A percentile compares a stretch with the other conserved stretches of the same genome.
phyloP scores from a whole-genome alignment of 345 rosid species.

The Arabis hirsuta region DNA sequence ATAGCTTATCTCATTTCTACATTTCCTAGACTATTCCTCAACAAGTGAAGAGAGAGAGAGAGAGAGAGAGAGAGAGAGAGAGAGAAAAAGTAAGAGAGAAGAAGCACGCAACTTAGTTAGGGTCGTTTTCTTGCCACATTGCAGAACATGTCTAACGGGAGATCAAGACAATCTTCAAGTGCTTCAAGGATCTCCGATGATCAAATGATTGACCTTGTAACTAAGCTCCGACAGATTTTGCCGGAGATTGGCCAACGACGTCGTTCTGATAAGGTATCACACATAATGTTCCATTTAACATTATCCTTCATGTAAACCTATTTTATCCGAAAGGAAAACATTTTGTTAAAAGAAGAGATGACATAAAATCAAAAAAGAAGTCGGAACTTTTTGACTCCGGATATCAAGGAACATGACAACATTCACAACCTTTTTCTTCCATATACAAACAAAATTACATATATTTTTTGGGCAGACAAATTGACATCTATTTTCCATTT shows the following conservation, averaged over 20 bases:
- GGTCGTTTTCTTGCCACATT: slow-evolving; percentile 24
- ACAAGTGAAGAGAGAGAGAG: not conserved
- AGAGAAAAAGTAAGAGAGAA: slow-evolving; percentile 3
- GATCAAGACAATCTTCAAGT: slow-evolving; percentile 70
- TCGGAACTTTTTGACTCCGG: slow-evolving; percentile 45
- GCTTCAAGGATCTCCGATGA: slow-evolving; percentile 82
- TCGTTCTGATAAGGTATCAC: slow-evolving; percentile 81
- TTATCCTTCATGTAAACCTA: slow-evolving; percentile 6
- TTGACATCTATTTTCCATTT: not conserved
- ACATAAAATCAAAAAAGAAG: slow-evolving; percentile 29
- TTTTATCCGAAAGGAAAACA: slow-evolving; percentile 1
- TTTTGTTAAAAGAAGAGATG: slow-evolving; percentile 28
- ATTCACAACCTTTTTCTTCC: not conserved
- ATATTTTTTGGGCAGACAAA: not conserved
- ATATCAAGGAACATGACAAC: slow-evolving; percentile 35
- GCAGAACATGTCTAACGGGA: slow-evolving; percentile 73
- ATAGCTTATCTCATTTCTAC: slow-evolving; percentile 17
- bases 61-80: not conserved
- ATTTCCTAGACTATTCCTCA: slow-evolving; percentile 8
- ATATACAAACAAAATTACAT: not conserved
- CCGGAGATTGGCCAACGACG: slow-evolving; percentile 83
- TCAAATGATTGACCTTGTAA: slow-evolving; percentile 83
- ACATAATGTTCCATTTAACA: slow-evolving; percentile 6
- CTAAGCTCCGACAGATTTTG: slow-evolving; percentile 81
- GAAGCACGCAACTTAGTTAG: slow-evolving; percentile 2